Conservation (phyloP, 441 rosid species). For the Populus hybrid region DNA sequence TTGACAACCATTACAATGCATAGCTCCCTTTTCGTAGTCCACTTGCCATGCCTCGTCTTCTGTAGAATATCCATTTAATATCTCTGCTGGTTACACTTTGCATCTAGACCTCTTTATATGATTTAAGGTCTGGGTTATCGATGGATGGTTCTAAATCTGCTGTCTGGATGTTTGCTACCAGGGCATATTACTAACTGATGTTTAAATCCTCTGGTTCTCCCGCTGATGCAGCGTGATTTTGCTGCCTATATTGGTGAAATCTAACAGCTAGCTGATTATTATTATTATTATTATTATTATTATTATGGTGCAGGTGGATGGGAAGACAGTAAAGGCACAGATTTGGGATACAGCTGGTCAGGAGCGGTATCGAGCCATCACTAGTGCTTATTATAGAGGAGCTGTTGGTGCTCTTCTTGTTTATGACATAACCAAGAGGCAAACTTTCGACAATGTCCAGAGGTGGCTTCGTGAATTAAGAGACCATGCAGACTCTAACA, state of each 20-base stretch:
- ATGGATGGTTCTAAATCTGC: background rate
- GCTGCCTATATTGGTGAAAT: background rate
- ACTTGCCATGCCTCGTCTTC: too few relatives aligned
- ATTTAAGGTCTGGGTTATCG: background rate
- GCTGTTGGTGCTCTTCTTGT: constrained; percentile 67
- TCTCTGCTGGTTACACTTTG: background rate
- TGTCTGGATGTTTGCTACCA: too few relatives aligned
- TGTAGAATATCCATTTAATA: too few relatives aligned
- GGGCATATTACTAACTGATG: too few relatives aligned
- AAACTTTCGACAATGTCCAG: constrained; percentile 65
- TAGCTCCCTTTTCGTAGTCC: too few relatives aligned
- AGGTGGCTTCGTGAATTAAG: constrained; percentile 92
- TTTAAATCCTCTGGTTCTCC: background rate
- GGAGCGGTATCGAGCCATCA: constrained; percentile 89
- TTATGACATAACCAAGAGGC: constrained; percentile 20
- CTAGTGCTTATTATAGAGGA: constrained; percentile 95
- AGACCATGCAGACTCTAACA: constrained; percentile 94
- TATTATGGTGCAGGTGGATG: constrained; percentile 57
- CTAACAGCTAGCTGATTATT: background rate
- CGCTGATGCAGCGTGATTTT: background rate
- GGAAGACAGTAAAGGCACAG: constrained; percentile 93
- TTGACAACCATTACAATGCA: background rate
- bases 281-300: background rate
- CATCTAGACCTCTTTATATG: too few relatives aligned
- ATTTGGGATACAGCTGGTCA: constrained; percentile 99